Percentiles rank a stretch among this genome's conserved stretches.
Evolutionary conservation across 768 basidiomycete genomes (phyloP).

Genomic region (Termitomyces sp.): DNA sequence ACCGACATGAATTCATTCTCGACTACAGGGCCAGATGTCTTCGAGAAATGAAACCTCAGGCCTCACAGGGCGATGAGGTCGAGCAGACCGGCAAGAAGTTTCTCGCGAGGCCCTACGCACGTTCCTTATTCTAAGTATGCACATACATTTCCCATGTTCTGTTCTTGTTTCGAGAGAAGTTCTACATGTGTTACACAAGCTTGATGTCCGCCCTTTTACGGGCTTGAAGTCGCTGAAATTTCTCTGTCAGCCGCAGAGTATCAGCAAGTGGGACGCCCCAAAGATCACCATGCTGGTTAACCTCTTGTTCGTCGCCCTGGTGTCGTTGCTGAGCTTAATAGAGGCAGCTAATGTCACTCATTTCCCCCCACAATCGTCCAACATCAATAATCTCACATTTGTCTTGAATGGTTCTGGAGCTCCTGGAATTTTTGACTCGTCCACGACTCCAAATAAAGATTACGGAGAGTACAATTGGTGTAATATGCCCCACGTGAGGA

Average conservation of each 20-base stretch:
- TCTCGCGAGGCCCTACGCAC: background rate
- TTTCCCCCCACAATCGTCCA: slow-evolving; percentile 33
- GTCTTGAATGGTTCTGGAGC: slow-evolving; percentile 35
- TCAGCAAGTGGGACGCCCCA: background rate
- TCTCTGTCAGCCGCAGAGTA: background rate
- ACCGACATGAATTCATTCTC: background rate
- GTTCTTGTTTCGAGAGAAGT: background rate
- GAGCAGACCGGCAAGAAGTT: background rate
- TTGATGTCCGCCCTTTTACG: background rate
- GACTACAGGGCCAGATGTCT: no score
- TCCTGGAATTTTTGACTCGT: slow-evolving; percentile 43
- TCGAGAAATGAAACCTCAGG: background rate
- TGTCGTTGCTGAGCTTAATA: slow-evolving; percentile 8
- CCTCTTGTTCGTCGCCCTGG: slow-evolving; percentile 6
- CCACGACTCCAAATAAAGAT: slow-evolving; percentile 26
- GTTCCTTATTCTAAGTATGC: background rate
- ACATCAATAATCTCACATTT: slow-evolving; percentile 39
- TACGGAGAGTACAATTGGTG: slow-evolving; percentile 51
- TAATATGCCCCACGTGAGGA: slow-evolving; percentile 48
- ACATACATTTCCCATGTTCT: background rate
- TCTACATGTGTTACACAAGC: background rate
- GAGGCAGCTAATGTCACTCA: slow-evolving; percentile 23
- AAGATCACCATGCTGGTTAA: slow-evolving; percentile 1
- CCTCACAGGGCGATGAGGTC: background rate
- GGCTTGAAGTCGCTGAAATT: background rate